Evolutionary conservation across 805 yeast genomes (phyloP).

Genomic region (Tetrapisispora nanseiensis): DNA sequence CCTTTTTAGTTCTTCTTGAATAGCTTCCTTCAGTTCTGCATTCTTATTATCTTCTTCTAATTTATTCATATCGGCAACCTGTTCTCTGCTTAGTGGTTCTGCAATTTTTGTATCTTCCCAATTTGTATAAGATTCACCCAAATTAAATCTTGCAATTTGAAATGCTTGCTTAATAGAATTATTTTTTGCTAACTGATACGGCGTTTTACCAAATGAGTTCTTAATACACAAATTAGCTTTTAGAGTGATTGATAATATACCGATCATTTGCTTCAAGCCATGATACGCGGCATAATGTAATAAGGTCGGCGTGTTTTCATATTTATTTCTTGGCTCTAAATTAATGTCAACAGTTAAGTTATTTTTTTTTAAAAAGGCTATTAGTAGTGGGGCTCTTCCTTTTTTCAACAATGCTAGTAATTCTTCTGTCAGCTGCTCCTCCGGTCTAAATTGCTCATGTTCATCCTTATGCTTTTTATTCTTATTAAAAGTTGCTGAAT

Average conservation of each 20-base stretch:
- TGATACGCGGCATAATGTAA: slow-evolving; percentile 69
- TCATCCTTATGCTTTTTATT: slow-evolving; percentile 5
- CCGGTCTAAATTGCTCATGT: slow-evolving; percentile 31
- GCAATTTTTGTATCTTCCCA: slow-evolving; percentile 67
- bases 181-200: slow-evolving; percentile 56
- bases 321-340: slow-evolving; percentile 47
- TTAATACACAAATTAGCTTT: slow-evolving; percentile 59
- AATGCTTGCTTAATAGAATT: slow-evolving; percentile 43
- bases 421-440: slow-evolving; percentile 37
- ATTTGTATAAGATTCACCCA: slow-evolving; percentile 62
- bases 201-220: slow-evolving; percentile 48
- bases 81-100: slow-evolving; percentile 45
- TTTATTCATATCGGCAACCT: slow-evolving; percentile 38
- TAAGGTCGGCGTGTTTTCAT: slow-evolving; percentile 54
- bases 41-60: slow-evolving; percentile 32
- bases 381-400: slow-evolving; percentile 66
- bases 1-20: slow-evolving; percentile 18
- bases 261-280: slow-evolving; percentile 57
- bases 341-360: slow-evolving; percentile 42
- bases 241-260: slow-evolving; percentile 46
- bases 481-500: slow-evolving; percentile 6
- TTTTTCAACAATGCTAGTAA: slow-evolving; percentile 52
- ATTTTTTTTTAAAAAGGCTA: slow-evolving; percentile 51
- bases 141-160: slow-evolving; percentile 52
- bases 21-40: slow-evolving; percentile 30